Evolutionary conservation across 1,139 yeast species (phyloP).

Genomic region (Blastobotrys capitulatus): DNA sequence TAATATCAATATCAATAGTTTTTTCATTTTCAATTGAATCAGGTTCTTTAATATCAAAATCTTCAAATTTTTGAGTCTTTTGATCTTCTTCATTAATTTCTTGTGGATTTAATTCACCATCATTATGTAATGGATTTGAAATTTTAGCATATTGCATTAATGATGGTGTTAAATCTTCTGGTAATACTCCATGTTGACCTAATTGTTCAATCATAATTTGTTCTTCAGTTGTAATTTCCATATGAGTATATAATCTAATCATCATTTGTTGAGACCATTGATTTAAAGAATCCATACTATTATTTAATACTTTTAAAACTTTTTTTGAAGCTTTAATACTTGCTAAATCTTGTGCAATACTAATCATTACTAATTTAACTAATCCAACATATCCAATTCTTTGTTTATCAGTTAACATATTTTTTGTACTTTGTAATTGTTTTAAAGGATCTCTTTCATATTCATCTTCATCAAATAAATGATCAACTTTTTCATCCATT

Average conservation of each 20-base stretch:
- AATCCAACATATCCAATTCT: slow-evolving; percentile 90
- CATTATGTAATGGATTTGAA: slow-evolving; percentile 23
- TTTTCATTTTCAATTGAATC: slow-evolving; percentile 36
- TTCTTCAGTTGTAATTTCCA: slow-evolving; percentile 66
- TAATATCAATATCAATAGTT: slow-evolving; percentile 61
- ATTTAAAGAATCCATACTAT: slow-evolving; percentile 75
- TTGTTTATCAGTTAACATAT: slow-evolving; percentile 76
- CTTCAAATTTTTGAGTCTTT: not conserved
- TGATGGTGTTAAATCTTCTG: slow-evolving; percentile 62
- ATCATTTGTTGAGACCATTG: slow-evolving; percentile 79
- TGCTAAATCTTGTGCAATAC: slow-evolving; percentile 77
- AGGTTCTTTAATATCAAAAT: slow-evolving; percentile 28
- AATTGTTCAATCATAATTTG: slow-evolving; percentile 82
- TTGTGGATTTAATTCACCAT: slow-evolving; percentile 7
- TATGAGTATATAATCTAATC: slow-evolving; percentile 71
- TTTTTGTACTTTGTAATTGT: slow-evolving; percentile 74
- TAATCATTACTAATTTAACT: slow-evolving; percentile 66
- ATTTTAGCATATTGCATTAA: slow-evolving; percentile 28
- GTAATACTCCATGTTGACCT: slow-evolving; percentile 76
- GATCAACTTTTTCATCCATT: slow-evolving; percentile 74
- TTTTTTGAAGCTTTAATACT: slow-evolving; percentile 47
- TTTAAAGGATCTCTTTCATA: slow-evolving; percentile 47
- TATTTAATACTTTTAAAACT: slow-evolving; percentile 45
- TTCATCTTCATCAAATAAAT: slow-evolving; percentile 54
- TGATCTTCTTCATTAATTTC: slow-evolving; percentile 7